Conservation (phyloP, 148 eudicot genomes). For the Vaccinium macrocarpon region DNA sequence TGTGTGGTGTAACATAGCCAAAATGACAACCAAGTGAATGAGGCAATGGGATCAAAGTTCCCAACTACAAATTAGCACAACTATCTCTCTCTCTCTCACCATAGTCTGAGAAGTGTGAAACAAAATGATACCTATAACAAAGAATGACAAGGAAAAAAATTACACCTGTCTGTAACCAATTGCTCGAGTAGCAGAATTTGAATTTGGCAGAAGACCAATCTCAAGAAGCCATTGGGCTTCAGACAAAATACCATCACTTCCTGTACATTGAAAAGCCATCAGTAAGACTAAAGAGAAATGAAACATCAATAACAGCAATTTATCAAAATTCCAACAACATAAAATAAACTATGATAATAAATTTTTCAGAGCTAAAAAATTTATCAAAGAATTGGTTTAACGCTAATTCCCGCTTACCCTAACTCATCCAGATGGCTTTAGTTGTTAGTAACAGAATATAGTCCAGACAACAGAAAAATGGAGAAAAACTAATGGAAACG, state of each 20-base stretch:
- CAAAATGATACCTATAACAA: background rate
- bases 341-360: background rate
- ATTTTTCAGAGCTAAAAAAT: background rate
- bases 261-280: slow-evolving; percentile 29
- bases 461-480: background rate
- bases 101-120: background rate
- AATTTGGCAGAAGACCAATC: slow-evolving; percentile 87
- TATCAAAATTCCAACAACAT: background rate
- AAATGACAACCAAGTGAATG: background rate
- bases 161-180: slow-evolving; percentile 93
- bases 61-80: background rate
- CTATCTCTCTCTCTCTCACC: background rate
- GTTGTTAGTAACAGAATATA: background rate
- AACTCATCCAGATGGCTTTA: background rate
- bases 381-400: background rate
- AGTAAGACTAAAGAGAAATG: background rate
- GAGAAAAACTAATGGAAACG: background rate
- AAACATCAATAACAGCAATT: background rate
- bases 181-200: slow-evolving; percentile 93
- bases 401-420: background rate
- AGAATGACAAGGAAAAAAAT: background rate
- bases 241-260: slow-evolving; percentile 67
- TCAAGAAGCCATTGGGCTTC: slow-evolving; percentile 95
- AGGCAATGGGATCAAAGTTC: background rate
- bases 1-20: background rate